Conservation (phyloP, 2,329 filamentous ascomycete species). For the Ceratocystis harringtonii region DNA sequence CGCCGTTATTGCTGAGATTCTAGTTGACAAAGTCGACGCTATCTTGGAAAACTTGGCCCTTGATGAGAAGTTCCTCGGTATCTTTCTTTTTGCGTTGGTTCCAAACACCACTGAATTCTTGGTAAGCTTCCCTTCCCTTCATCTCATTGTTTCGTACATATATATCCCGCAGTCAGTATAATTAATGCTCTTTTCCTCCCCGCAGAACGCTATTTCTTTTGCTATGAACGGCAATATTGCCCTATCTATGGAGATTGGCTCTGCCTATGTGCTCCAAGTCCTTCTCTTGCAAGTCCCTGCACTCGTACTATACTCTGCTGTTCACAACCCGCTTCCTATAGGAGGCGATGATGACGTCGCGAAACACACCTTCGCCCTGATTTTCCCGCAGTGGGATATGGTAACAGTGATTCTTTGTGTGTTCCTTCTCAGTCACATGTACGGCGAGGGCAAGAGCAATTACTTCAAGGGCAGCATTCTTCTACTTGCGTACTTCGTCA, state of each 20-base stretch:
- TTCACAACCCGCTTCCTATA: slow-evolving; percentile 39
- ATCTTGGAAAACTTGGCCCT: slow-evolving; percentile 80
- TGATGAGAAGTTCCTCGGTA: slow-evolving; percentile 93
- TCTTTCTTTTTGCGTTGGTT: slow-evolving; percentile 90
- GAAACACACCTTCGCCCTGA: slow-evolving; percentile 62
- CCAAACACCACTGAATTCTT: slow-evolving; percentile 97
- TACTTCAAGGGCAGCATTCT: slow-evolving; percentile 99
- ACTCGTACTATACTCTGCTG: slow-evolving; percentile 76
- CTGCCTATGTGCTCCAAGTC: slow-evolving; percentile 89
- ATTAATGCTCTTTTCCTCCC: slow-evolving; percentile 12
- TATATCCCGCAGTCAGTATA: slow-evolving; percentile 9
- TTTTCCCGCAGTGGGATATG: slow-evolving; percentile 99
- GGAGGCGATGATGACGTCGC: slow-evolving; percentile 28
- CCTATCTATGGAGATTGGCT: slow-evolving; percentile 96
- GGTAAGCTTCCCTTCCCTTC: slow-evolving; percentile 35
- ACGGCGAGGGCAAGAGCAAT: slow-evolving; percentile 97
- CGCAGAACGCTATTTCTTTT: slow-evolving; percentile 89
- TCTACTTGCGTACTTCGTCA: slow-evolving; percentile 81
- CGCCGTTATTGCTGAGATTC: slow-evolving; percentile 90
- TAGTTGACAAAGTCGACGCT: slow-evolving; percentile 95
- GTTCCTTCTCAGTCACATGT: slow-evolving; percentile 92
- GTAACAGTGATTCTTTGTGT: slow-evolving; percentile 91
- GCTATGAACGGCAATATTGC: slow-evolving; percentile 99
- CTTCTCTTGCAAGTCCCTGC: slow-evolving; percentile 89
- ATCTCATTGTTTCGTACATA: slow-evolving; percentile 14